These are phyloP conservation scores for Lenzites betulinus DNA, from an alignment of 768 basidiomycete species.

Conservation along the genomic window DNA sequence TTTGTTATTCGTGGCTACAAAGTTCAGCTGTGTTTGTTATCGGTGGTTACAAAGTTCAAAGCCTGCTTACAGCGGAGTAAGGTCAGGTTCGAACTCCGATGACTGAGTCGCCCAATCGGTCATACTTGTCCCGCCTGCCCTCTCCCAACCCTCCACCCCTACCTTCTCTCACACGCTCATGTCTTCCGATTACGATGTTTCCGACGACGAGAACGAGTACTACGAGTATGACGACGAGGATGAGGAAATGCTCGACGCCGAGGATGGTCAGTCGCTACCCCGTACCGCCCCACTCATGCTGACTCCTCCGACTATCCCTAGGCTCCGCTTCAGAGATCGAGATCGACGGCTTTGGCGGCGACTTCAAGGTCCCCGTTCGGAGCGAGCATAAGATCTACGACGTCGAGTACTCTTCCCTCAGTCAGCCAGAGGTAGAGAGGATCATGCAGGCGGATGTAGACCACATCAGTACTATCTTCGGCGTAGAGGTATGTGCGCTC, in stretches of 20 bases:
- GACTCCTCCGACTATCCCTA: slow-evolving; percentile 26
- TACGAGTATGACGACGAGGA: slow-evolving; percentile 74
- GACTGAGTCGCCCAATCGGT: slow-evolving; percentile 17
- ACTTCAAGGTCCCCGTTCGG: slow-evolving; percentile 59
- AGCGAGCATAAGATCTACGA: slow-evolving; percentile 75
- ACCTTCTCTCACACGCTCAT: slow-evolving; percentile 26
- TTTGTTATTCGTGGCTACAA: too few relatives aligned
- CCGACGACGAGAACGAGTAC: slow-evolving; percentile 66
- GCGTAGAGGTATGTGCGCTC: slow-evolving; percentile 73
- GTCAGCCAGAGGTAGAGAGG: slow-evolving; percentile 70
- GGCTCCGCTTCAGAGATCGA: slow-evolving; percentile 61
- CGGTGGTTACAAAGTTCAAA: too few relatives aligned
- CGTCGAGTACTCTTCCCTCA: slow-evolving; percentile 79
- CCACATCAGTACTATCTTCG: slow-evolving; percentile 86
- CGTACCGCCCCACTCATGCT: slow-evolving; percentile 27
- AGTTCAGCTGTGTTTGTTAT: too few relatives aligned
- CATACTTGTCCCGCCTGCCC: slow-evolving; percentile 6
- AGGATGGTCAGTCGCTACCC: slow-evolving; percentile 44
- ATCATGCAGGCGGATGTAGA: slow-evolving; percentile 79
- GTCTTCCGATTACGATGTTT: slow-evolving; percentile 72
- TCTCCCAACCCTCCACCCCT: neutral
- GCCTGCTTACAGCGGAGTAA: slow-evolving; percentile 3
- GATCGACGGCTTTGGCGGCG: slow-evolving; percentile 64
- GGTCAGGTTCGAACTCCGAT: slow-evolving; percentile 3
- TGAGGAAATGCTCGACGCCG: slow-evolving; percentile 62